Conservation (phyloP, 2,329 filamentous ascomycete genomes). For the Fusarium virguliforme region DNA sequence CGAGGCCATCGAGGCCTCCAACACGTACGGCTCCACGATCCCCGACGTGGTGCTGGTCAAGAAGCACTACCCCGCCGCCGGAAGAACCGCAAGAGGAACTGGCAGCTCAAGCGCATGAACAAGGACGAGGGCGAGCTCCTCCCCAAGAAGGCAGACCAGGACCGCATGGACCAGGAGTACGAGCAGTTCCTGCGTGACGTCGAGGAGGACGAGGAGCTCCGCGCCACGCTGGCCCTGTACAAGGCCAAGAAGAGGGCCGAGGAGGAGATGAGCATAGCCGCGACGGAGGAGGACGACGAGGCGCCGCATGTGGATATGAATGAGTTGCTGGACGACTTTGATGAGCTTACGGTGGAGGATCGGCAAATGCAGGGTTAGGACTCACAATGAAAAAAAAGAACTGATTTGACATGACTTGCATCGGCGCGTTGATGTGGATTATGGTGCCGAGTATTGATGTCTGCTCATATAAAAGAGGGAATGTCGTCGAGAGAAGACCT, state of each 20-base stretch:
- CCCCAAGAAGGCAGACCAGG: constrained; percentile 89
- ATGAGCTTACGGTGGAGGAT: constrained; percentile 74
- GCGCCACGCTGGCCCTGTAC: constrained; percentile 88
- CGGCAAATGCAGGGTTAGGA: constrained; percentile 56
- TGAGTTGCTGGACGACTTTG: constrained; percentile 91
- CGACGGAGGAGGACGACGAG: constrained; percentile 76
- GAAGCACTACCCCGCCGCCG: constrained; percentile 92
- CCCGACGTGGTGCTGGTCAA: constrained; percentile 96
- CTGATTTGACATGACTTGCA: constrained; percentile 29
- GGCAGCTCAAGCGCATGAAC: constrained; percentile 94
- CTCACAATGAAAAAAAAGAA: constrained; percentile 46
- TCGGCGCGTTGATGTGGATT: background rate
- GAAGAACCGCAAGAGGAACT: constrained; percentile 86
- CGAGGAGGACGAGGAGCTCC: constrained; percentile 92
- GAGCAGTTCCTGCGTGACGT: constrained; percentile 98
- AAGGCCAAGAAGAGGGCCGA: constrained; percentile 74
- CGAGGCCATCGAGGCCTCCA: constrained; percentile 85
- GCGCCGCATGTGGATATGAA: constrained; percentile 82
- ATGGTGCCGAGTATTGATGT: background rate
- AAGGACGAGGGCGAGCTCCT: constrained; percentile 90
- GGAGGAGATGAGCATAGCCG: constrained; percentile 78
- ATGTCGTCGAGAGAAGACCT: constrained; percentile 52
- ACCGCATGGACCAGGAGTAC: constrained; percentile 92
- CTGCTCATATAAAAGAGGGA: constrained; percentile 56
- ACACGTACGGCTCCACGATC: constrained; percentile 82